Percentiles rank a stretch among this genome's conserved stretches.
These are phyloP conservation scores for Hyaloscypha finlandica DNA, from an alignment of 495 filamentous ascomycete species.

Conservation along the genomic window DNA sequence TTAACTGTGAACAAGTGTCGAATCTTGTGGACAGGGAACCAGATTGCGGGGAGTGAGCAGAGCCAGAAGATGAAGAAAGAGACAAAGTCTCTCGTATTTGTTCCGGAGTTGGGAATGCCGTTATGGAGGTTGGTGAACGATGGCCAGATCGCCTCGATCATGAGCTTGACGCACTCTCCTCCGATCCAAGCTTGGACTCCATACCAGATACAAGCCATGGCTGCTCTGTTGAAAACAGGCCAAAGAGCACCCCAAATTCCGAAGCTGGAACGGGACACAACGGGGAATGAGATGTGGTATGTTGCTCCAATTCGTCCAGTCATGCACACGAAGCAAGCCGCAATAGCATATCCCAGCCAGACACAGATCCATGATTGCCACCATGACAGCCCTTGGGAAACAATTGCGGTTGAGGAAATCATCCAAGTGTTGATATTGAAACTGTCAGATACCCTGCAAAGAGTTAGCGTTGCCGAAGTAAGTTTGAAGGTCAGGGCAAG, in stretches of 20 bases:
- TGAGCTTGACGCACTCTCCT: conserved; percentile 76
- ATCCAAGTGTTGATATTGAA: conserved; percentile 99
- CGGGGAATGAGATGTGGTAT: conserved; percentile 88
- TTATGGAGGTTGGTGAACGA: conserved; percentile 66
- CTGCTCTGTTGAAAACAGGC: conserved; percentile 89
- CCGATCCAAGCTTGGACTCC: conserved; percentile 88
- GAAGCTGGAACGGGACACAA: conserved; percentile 73
- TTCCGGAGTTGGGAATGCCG: conserved; percentile 67
- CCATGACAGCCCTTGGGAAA: conserved; percentile 69
- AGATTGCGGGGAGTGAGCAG: conserved; percentile 78
- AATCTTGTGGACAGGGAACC: conserved; percentile 75
- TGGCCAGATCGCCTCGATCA: conserved; percentile 83
- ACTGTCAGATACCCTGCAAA: conserved; percentile 72
- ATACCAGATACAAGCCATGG: conserved; percentile 87
- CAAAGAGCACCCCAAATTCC: conserved; percentile 88
- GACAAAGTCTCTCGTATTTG: conserved; percentile 71
- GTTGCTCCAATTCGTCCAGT: conserved; percentile 88
- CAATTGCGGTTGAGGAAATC: conserved; percentile 85
- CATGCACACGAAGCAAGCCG: conserved; percentile 70
- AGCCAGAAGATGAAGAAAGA: conserved; percentile 89
- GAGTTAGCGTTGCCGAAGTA: neutral
- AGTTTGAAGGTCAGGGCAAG: too few relatives aligned
- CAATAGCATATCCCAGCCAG: conserved; percentile 83
- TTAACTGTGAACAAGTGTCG: conserved; percentile 93
- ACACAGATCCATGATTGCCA: conserved; percentile 94